Conservation (phyloP, 2,329 filamentous ascomycete genomes). For the Nannizziopsis arthrosporioides region DNA sequence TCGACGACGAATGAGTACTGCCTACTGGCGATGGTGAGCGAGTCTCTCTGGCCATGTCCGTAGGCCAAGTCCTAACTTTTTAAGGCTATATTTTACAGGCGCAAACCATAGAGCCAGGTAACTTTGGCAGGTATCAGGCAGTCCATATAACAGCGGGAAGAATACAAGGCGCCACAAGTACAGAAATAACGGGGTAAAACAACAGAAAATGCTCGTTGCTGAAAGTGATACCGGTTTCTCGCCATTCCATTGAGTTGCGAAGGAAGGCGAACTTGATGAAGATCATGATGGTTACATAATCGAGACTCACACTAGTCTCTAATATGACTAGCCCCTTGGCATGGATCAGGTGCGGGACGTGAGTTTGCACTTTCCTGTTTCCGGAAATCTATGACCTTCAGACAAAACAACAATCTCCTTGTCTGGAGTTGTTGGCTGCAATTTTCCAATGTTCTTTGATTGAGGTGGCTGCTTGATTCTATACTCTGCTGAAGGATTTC, state of each 20-base stretch:
- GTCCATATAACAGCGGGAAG: not conserved
- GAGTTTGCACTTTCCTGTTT: constrained; percentile 3
- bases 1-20: constrained; percentile 65
- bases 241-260: not conserved
- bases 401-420: constrained; percentile 8
- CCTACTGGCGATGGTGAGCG: constrained; percentile 91
- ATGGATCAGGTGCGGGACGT: not conserved
- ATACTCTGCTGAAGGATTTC: too few species aligned
- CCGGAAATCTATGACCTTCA: not conserved
- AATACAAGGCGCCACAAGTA: not conserved
- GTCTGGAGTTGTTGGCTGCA: not conserved
- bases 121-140: not conserved
- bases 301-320: not conserved
- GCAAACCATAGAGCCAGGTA: not conserved
- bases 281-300: constrained; percentile 3
- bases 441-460: not conserved
- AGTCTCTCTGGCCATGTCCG: constrained; percentile 50
- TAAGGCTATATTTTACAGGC: not conserved
- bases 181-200: not conserved
- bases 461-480: not conserved
- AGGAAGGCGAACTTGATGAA: not conserved
- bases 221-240: not conserved
- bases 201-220: not conserved
- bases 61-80: constrained; percentile 35
- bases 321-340: not conserved